Evolutionary conservation across 495 filamentous ascomycete genomes (phyloP), one percentile per base, ranked within the genome.

Genomic region (Xylaria flabelliformis): DNA sequence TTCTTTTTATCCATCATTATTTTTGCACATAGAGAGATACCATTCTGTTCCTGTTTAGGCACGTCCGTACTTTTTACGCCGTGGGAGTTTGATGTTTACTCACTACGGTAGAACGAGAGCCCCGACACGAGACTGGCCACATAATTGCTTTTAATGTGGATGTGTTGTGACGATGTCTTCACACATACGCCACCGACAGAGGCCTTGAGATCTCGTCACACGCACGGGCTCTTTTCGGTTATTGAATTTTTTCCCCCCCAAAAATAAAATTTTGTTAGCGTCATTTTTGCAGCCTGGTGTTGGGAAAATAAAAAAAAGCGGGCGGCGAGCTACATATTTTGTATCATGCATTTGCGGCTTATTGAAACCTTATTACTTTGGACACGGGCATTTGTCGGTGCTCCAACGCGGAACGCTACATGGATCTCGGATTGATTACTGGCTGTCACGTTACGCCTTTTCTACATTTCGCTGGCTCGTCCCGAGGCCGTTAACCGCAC

Each of bases 341-440:
- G 42, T 64, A 44, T 66, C 62, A 66, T 72, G 70, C 70, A 67
- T 72, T 72, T 67, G 15, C 62, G 63, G 44, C 36, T 24, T 64
- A 56, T 48, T 61, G 51, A 67, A 67, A 55, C 26, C 63, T 72
- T 42, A 44, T 29, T 44, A 44, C n/a, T 17, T 56, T 58, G 69
- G 51, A 46, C 24, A 65, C 29, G 51, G 50, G 48, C 41, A 51
- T 65, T 36, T 36, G 32, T 24, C 32, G 48, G 10, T 61, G n/a
- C 61, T 67, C 41, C 36, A 53, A 51, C 2, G 26, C 70, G 63
- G 63, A 41, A 72, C 62, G 53, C 70, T 63, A 61, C 63, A 72
- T 72, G 70, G 42, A 42, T 42, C 41, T 66, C 70, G 70, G 59
- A 59, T 71, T 71, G 69, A 71, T 71, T 71, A 39, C 59, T 71